Evolutionary conservation across 1,284 basidiomycete species (phyloP).

Genomic region (Marasmius oreades): DNA sequence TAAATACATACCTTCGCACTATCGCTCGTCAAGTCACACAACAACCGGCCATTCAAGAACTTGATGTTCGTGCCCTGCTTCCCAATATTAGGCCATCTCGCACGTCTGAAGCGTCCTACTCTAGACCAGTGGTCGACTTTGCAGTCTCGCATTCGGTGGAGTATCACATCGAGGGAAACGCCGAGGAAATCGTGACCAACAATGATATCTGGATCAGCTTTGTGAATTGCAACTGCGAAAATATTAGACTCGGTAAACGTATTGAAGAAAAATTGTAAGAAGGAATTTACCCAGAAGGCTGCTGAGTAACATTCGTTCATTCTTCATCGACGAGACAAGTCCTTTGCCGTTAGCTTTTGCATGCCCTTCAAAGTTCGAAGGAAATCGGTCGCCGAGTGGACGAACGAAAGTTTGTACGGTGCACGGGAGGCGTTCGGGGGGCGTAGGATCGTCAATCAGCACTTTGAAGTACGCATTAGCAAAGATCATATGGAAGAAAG

Average conservation of each 20-base stretch:
- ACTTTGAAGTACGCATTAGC: constrained; percentile 40
- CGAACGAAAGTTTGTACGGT: constrained; percentile 88
- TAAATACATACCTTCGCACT: constrained; percentile 74
- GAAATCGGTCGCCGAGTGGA: constrained; percentile 85
- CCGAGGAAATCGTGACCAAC: constrained; percentile 95
- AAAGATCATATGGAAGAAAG: neutral
- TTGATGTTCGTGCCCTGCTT: constrained; percentile 84
- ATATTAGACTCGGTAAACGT: neutral
- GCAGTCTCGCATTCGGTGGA: constrained; percentile 89
- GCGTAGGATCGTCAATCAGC: constrained; percentile 85
- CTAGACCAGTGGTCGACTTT: constrained; percentile 93
- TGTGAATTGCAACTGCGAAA: constrained; percentile 69
- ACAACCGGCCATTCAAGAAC: constrained; percentile 82
- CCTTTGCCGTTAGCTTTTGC: constrained; percentile 65
- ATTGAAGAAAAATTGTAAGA: neutral
- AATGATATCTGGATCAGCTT: constrained; percentile 92
- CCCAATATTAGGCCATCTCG: constrained; percentile 79
- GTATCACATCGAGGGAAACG: constrained; percentile 87
- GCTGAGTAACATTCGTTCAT: constrained; percentile 86
- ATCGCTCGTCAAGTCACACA: constrained; percentile 93
- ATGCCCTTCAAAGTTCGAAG: constrained; percentile 76
- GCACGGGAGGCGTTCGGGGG: constrained; percentile 83
- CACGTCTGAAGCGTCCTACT: constrained; percentile 87
- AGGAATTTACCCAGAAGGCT: constrained; percentile 63
- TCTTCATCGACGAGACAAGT: constrained; percentile 73